phyloP scores from a whole-genome alignment of 768 basidiomycete species.

The Dioszegia hungarica region DNA sequence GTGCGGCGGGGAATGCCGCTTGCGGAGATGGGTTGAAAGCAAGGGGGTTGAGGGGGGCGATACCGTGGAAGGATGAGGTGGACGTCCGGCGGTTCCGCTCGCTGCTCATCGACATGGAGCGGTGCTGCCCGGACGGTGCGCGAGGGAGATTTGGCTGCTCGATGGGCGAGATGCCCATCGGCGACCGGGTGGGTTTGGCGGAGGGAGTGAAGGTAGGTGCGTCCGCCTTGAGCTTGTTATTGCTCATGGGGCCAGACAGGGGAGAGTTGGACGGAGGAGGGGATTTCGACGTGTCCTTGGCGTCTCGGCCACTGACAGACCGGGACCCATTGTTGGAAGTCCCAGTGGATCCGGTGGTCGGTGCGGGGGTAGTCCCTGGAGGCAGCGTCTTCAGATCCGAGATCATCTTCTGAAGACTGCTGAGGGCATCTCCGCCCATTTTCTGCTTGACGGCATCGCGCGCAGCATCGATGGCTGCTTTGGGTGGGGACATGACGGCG shows the following conservation, averaged over 20 bases:
- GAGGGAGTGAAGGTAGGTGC: conserved; percentile 41
- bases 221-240: conserved; percentile 43
- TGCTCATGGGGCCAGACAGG: background rate
- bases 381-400: conserved; percentile 85
- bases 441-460: conserved; percentile 29
- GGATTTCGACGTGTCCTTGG: conserved; percentile 3
- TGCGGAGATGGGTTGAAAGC: conserved; percentile 1
- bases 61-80: conserved; percentile 2
- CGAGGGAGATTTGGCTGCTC: conserved; percentile 5
- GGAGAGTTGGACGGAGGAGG: conserved; percentile 7
- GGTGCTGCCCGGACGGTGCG: conserved; percentile 1
- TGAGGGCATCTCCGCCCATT: conserved; percentile 30
- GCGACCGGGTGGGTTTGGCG: conserved; percentile 26
- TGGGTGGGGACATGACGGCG: conserved; percentile 14
- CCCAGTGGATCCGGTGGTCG: conserved; percentile 17
- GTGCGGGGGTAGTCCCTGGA: conserved; percentile 52
- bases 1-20: background rate
- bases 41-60: background rate
- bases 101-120: conserved; percentile 7
- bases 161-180: conserved; percentile 24
- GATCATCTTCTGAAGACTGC: conserved; percentile 76
- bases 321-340: conserved; percentile 40
- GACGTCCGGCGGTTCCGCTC: conserved; percentile 4
- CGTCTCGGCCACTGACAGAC: conserved; percentile 22
- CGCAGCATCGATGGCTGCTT: conserved; percentile 35